Base-by-base conservation (phyloP, 2,329 filamentous ascomycete species). In the Ophiognomonia clavigignenti-juglandacearum region DNA sequence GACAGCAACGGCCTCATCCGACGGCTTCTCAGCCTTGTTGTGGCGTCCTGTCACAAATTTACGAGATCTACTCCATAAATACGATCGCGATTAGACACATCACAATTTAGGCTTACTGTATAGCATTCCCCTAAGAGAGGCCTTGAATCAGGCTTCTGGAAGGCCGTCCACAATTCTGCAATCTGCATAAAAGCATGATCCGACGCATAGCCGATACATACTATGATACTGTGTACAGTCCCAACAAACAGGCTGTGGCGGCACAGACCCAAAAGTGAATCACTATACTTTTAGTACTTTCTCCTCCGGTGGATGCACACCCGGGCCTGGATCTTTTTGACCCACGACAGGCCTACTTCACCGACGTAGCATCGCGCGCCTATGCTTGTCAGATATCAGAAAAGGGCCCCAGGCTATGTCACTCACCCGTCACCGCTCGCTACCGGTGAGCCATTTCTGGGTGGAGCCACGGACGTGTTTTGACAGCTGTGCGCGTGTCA, bases 401-500 rank as follows among this genome's bases (percentile, higher is more conserved):
- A 39, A 34, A 2, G 2, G n/a, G 14, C 26, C 43, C 34, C 34
- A 36, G 39, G 34, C 26, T 42, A 42, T 45, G 49, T 48, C 49
- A 51, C 34, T 39, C 43, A 43, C 39, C 40, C 41, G 46, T 49
- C 49, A 49, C 46, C 49, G 46, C 49, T 46, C 40, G 19, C 39
- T 47, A 27, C 39, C 42, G 26, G 43, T 37, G 26, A 45, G 10
- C n/a, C n/a, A 26, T 11, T 23, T 18, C 16, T 13, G 24, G 27
- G 43, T 39, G 43, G 43, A 46, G 38, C 22, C 31, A 31, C 38
- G 45, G 40, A 34, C 37, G 29, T 44, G 42, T 45, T 48, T 48
- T 51, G 48, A 51, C 48, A 51, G 48, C 45, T 51, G 45, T 48
- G 43, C 47, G 45, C 41, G 45, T 43, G 44, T 44, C 40, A 45